Percentiles rank a stretch among this genome's conserved stretches.
Conservation (phyloP, 495 filamentous ascomycete species). For the Hyaloscypha finlandica region DNA sequence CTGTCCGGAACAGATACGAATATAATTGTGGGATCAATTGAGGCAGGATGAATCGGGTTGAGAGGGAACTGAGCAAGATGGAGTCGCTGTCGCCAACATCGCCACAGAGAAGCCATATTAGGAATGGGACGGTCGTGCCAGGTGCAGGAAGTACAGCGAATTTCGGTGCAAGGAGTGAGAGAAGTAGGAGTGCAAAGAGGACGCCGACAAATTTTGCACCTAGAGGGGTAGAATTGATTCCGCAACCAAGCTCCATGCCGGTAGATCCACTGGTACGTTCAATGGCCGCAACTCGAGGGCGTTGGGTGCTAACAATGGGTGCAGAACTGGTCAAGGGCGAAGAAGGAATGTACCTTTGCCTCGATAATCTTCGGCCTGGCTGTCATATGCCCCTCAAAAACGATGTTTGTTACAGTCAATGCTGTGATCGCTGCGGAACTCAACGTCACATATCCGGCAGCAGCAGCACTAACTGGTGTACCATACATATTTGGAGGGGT, state of each 20-base stretch:
- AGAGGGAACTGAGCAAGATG: not conserved
- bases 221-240: not conserved
- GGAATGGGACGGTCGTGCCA: constrained; percentile 1
- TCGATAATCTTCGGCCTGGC: constrained; percentile 45
- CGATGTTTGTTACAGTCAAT: constrained; percentile 50
- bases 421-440: constrained; percentile 42
- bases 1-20: not conserved
- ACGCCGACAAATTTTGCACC: not conserved
- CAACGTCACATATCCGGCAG: constrained; percentile 44
- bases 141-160: not conserved
- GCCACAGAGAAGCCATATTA: constrained; percentile 5
- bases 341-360: constrained; percentile 47
- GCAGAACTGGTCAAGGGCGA: constrained; percentile 52
- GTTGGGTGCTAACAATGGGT: not conserved
- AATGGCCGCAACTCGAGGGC: not conserved
- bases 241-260: not conserved
- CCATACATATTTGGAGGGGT: constrained; percentile 50
- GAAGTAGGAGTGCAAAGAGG: not conserved
- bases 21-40: not conserved
- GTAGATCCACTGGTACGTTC: constrained; percentile 1
- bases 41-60: not conserved
- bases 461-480: constrained; percentile 48
- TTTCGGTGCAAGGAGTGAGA: not conserved
- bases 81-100: not conserved
- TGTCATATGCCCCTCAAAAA: constrained; percentile 48